Evolutionary conservation across 2,329 filamentous ascomycete genomes (phyloP).

Genomic region (Fusarium cicatricum): DNA sequence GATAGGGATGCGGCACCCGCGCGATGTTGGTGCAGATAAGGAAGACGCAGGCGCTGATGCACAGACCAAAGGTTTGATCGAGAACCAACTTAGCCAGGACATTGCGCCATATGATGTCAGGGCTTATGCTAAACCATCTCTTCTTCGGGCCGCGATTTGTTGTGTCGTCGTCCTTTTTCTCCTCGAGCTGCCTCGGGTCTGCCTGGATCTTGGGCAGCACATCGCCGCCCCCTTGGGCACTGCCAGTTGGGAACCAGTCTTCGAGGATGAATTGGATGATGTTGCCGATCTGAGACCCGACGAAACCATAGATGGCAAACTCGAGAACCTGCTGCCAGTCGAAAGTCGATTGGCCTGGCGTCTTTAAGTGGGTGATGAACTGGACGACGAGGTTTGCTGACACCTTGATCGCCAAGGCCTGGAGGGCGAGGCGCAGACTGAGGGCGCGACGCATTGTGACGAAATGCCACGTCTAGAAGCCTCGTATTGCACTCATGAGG

Average conservation of each 20-base stretch:
- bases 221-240: conserved; percentile 31
- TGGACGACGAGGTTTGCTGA: conserved; percentile 46
- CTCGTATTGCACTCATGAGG: conserved; percentile 21
- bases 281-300: conserved; percentile 49
- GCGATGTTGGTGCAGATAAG: conserved; percentile 49
- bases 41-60: conserved; percentile 47
- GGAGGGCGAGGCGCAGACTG: conserved; percentile 41
- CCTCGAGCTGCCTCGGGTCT: conserved; percentile 26
- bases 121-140: conserved; percentile 31
- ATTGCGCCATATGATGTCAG: conserved; percentile 47
- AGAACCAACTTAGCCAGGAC: conserved; percentile 47
- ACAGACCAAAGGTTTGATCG: conserved; percentile 48
- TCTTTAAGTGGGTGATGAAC: conserved; percentile 32
- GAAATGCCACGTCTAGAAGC: not conserved
- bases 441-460: conserved; percentile 40
- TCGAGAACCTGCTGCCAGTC: conserved; percentile 48
- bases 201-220: conserved; percentile 32
- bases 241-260: conserved; percentile 46
- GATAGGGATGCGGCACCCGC: conserved; percentile 38
- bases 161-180: conserved; percentile 38
- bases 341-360: conserved; percentile 32
- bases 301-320: conserved; percentile 47
- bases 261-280: conserved; percentile 48
- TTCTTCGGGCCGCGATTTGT: conserved; percentile 2
- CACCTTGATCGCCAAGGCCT: conserved; percentile 44